These are phyloP conservation scores for Phellinidium pouzarii DNA, from an alignment of 1,284 basidiomycete species.

Conservation along the genomic window DNA sequence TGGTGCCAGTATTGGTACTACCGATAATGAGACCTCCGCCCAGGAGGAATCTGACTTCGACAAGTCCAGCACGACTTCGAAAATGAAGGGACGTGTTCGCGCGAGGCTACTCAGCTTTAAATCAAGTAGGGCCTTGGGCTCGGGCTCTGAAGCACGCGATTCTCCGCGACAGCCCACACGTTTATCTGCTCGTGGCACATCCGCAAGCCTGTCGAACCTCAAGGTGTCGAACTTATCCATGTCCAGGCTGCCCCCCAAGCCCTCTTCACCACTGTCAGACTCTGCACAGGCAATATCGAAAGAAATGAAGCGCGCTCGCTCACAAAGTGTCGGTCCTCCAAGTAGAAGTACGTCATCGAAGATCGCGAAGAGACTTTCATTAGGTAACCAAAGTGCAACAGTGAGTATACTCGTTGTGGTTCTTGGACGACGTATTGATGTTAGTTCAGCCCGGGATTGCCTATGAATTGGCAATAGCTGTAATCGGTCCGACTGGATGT, in stretches of 20 bases:
- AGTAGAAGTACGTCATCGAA: neutral
- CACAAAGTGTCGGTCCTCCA: slow-evolving; percentile 13
- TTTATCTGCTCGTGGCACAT: slow-evolving; percentile 5
- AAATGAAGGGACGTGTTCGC: slow-evolving; percentile 13
- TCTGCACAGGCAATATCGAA: neutral
- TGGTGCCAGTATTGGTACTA: slow-evolving; percentile 7
- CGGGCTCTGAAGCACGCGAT: neutral
- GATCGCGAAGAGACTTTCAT: slow-evolving; percentile 9
- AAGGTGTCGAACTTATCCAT: neutral
- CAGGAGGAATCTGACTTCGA: slow-evolving; percentile 15
- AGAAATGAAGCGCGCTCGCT: slow-evolving; percentile 9
- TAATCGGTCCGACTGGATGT: slow-evolving; percentile 61
- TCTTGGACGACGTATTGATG: slow-evolving; percentile 17
- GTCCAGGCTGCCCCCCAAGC: neutral
- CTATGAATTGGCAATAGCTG: slow-evolving; percentile 46
- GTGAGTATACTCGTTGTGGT: slow-evolving; percentile 21
- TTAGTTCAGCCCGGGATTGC: slow-evolving; percentile 24
- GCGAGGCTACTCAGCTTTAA: slow-evolving; percentile 13
- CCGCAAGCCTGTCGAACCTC: slow-evolving; percentile 11
- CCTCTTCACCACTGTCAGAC: neutral
- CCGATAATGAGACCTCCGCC: slow-evolving; percentile 15
- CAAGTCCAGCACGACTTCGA: neutral
- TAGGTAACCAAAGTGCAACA: slow-evolving; percentile 6
- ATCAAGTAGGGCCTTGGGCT: slow-evolving; percentile 5
- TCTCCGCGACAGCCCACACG: neutral